Evolutionary conservation across 805 yeast species (phyloP).

Genomic region (Torulaspora gathmanii): DNA sequence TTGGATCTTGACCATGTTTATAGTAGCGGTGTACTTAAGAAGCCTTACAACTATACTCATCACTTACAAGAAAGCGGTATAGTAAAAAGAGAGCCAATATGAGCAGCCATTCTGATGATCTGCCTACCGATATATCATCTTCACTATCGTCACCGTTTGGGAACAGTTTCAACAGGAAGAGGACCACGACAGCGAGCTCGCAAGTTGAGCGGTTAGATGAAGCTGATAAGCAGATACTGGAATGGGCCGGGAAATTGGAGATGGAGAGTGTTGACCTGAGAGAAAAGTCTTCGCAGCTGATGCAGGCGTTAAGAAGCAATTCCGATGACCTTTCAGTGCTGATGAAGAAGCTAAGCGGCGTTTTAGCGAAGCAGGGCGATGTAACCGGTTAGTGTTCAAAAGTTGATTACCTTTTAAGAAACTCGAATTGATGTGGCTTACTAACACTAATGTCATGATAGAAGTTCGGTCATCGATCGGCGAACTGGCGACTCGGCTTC

Average conservation of each 20-base stretch:
- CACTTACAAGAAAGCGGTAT: background rate
- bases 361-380: conserved; percentile 7
- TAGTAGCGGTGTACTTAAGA: conserved; percentile 1
- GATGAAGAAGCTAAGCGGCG: conserved; percentile 9
- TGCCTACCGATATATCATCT: conserved; percentile 14
- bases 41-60: background rate
- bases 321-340: conserved; percentile 14
- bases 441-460: conserved; percentile 2
- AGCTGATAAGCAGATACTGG: conserved; percentile 36
- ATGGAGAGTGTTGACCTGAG: conserved; percentile 45
- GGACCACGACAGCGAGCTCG: conserved; percentile 4
- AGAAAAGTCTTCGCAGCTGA: conserved; percentile 26
- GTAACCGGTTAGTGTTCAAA: conserved; percentile 18
- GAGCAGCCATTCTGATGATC: conserved; percentile 8
- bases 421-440: background rate
- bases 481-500: conserved; percentile 1
- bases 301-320: conserved; percentile 18
- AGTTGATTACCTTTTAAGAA: conserved; percentile 5
- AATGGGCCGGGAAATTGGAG: conserved; percentile 51
- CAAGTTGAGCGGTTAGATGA: conserved; percentile 22
- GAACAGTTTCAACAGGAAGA: conserved; percentile 4
- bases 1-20: background rate
- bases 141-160: conserved; percentile 14
- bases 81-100: background rate
- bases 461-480: conserved; percentile 2